A percentile compares a stretch with the other conserved stretches of the same genome.
Evolutionary conservation across 2,329 filamentous ascomycete species (phyloP).

Genomic region (Aspergillus aculeatus): DNA sequence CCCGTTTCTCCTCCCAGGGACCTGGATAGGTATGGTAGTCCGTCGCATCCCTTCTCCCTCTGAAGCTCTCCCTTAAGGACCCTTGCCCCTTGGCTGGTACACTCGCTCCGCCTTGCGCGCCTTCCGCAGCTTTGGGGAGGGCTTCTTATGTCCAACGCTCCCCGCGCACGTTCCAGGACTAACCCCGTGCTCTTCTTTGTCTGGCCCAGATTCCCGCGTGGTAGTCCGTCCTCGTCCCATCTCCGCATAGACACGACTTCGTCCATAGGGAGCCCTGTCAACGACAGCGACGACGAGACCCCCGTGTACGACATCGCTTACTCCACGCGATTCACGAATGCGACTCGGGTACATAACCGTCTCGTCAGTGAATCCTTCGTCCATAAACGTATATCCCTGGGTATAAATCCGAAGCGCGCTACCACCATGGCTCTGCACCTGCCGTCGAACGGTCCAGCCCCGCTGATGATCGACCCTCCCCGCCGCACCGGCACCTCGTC

Average conservation of each 20-base stretch:
- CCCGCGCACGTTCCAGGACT: conserved; percentile 23
- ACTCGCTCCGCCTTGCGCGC: conserved; percentile 7
- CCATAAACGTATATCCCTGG: conserved; percentile 69
- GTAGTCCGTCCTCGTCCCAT: conserved; percentile 33
- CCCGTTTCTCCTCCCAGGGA: conserved; percentile 36
- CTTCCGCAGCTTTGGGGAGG: conserved; percentile 10
- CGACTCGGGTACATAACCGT: conserved; percentile 39
- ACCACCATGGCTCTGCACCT: conserved; percentile 48
- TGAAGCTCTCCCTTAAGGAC: conserved; percentile 1
- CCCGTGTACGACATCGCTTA: conserved; percentile 27
- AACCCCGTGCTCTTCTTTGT: conserved; percentile 24
- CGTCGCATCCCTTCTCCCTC: conserved; percentile 3
- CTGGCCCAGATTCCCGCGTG: conserved; percentile 41
- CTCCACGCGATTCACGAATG: conserved; percentile 37
- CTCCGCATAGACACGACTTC: conserved; percentile 34
- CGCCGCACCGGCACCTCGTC: conserved; percentile 33
- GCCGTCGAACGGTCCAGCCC: conserved; percentile 40
- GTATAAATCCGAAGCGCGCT: conserved; percentile 46
- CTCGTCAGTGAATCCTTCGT: conserved; percentile 46
- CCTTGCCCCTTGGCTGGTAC: conserved; percentile 5
- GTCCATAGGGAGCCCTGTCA: conserved; percentile 23
- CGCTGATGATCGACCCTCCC: conserved; percentile 45
- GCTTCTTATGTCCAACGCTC: conserved; percentile 23
- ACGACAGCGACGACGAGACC: conserved; percentile 31
- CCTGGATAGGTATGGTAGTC: conserved; percentile 40